phyloP scores from a whole-genome alignment of 371 early-diverging fungal genomes.

The Cokeromyces recurvatus region DNA sequence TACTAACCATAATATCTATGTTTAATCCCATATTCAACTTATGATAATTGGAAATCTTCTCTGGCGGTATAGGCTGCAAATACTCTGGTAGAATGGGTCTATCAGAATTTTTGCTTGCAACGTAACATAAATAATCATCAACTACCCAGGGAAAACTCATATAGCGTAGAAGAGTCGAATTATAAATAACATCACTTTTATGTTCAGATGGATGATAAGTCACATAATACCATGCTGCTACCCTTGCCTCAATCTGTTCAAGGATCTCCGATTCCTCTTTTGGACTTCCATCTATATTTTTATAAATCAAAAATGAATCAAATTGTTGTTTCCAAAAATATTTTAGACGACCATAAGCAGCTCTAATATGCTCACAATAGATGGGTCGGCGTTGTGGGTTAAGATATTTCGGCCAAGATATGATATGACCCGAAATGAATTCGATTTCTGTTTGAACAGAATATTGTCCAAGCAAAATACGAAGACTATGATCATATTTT shows the following conservation, averaged over 20 bases:
- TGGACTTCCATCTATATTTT: neutral
- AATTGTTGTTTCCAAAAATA: conserved; percentile 32
- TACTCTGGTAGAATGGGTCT: neutral
- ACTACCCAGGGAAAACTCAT: conserved; percentile 61
- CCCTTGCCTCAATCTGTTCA: conserved; percentile 35
- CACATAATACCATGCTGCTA: conserved; percentile 69
- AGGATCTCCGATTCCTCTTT: too few species aligned
- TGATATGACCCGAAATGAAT: conserved; percentile 30
- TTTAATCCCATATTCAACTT: too few species aligned
- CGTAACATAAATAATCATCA: conserved; percentile 43
- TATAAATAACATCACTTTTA: conserved; percentile 6
- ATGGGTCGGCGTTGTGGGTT: conserved; percentile 2
- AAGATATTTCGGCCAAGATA: conserved; percentile 21
- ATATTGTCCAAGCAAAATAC: conserved; percentile 53
- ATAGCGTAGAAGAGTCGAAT: neutral
- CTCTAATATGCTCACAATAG: conserved; percentile 10
- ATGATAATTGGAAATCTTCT: too few species aligned
- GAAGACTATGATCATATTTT: conserved; percentile 49
- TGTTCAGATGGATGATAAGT: conserved; percentile 48
- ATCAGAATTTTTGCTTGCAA: conserved; percentile 22
- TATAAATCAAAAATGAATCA: conserved; percentile 39
- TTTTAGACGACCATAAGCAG: conserved; percentile 28
- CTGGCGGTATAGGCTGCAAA: neutral
- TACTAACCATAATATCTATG: too few species aligned
- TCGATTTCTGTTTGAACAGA: conserved; percentile 48